Conservation (phyloP, 2,329 filamentous ascomycete genomes). For the Nigrospora osmanthi region DNA sequence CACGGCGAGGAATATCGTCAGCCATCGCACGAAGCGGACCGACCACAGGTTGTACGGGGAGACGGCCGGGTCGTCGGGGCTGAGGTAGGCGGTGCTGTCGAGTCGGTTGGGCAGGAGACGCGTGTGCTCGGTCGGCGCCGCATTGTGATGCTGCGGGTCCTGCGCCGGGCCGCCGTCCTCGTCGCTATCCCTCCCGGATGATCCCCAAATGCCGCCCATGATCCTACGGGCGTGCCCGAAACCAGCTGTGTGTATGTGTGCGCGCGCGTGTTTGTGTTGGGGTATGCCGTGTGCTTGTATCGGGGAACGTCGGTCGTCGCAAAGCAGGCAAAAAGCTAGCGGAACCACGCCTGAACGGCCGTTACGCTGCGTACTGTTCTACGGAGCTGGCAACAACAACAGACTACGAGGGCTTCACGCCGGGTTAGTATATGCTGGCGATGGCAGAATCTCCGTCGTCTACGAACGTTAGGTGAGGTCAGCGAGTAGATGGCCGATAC, state of each 20-base stretch:
- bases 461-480: no score
- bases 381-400: no score
- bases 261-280: no score
- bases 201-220: constrained; percentile 22
- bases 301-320: neutral
- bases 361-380: no score
- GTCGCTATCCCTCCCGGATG: constrained; percentile 10
- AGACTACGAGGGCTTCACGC: no score
- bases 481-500: no score
- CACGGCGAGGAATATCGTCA: constrained; percentile 69
- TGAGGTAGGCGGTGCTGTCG: constrained; percentile 54
- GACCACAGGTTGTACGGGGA: constrained; percentile 88
- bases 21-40: constrained; percentile 69
- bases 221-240: neutral
- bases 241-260: no score
- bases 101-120: constrained; percentile 63
- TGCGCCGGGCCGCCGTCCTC: constrained; percentile 7
- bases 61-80: constrained; percentile 71
- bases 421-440: no score
- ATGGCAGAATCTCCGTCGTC: no score
- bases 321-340: no score
- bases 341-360: no score
- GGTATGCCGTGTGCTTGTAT: neutral
- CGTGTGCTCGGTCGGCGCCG: constrained; percentile 42
- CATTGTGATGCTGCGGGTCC: constrained; percentile 13